Evolutionary conservation across 441 rosid genomes (phyloP).

Genomic region (Euphorbia corollata): DNA sequence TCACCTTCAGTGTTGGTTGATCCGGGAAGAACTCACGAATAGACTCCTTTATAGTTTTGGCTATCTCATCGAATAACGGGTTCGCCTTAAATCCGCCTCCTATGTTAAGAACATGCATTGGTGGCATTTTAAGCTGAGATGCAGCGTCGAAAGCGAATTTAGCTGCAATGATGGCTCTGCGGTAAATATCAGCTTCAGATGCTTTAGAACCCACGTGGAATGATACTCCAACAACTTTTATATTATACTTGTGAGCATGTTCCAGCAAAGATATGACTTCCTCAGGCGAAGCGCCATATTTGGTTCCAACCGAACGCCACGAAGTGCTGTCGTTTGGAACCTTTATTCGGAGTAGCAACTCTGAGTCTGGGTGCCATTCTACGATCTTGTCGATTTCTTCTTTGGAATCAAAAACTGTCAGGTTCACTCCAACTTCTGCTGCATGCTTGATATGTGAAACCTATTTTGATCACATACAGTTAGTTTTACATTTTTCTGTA

Average conservation of each 20-base stretch:
- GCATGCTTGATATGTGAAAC: constrained; percentile 23
- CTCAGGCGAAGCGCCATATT: constrained; percentile 6
- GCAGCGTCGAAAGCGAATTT: constrained; percentile 10
- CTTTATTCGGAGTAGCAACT: constrained; percentile 8
- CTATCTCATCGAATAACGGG: constrained; percentile 2
- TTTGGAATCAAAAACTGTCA: constrained; percentile 20
- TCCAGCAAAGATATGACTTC: constrained; percentile 14
- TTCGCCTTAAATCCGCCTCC: constrained; percentile 16
- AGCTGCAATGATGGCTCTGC: constrained; percentile 4
- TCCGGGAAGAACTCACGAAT: constrained; percentile 2
- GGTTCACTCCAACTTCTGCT: constrained; percentile 9
- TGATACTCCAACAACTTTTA: constrained; percentile 13
- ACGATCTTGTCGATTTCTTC: constrained; percentile 17
- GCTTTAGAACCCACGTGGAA: constrained; percentile 13
- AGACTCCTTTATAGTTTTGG: background rate
- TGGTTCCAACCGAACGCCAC: background rate
- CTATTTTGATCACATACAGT: background rate
- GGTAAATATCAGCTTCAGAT: background rate
- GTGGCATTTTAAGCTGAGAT: constrained; percentile 3
- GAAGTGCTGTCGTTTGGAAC: background rate
- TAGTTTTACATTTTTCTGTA: too few relatives aligned
- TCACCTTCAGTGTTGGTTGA: background rate
- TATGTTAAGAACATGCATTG: constrained; percentile 9
- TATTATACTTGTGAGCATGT: background rate
- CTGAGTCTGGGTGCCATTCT: constrained; percentile 19